phyloP scores from a whole-genome alignment of 2,329 filamentous ascomycete genomes.

The Trichoderma semiorbis region DNA sequence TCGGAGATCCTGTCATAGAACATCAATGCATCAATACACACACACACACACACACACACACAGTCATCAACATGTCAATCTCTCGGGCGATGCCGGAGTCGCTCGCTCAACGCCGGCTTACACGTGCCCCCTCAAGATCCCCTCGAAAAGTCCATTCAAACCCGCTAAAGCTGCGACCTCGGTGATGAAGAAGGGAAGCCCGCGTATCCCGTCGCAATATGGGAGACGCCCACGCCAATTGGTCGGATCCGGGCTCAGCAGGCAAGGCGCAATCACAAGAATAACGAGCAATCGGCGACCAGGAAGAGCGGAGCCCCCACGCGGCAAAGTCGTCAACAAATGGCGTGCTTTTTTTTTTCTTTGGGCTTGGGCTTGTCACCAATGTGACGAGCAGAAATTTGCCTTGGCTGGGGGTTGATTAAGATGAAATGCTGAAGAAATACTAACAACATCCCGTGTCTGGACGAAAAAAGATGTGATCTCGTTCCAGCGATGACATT shows the following conservation, averaged over 20 bases:
- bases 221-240: neutral
- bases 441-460: neutral
- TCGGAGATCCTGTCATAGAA: neutral
- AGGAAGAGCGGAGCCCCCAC: neutral
- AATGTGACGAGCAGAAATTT: constrained; percentile 1
- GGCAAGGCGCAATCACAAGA: neutral
- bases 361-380: neutral
- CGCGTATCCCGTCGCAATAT: neutral
- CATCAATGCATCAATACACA: neutral
- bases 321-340: constrained; percentile 3
- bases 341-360: neutral
- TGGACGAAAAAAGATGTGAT: neutral
- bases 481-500: neutral
- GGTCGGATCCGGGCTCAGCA: neutral
- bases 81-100: constrained; percentile 2
- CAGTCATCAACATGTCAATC: neutral
- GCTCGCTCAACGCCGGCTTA: neutral
- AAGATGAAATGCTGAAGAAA: neutral
- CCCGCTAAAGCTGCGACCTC: neutral
- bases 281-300: neutral
- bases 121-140: neutral
- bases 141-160: neutral
- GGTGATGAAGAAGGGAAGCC: neutral
- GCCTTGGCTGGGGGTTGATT: neutral
- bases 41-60: too few relatives aligned